Evolutionary conservation across 441 rosid species (phyloP).

Genomic region (Mallotus repandus): DNA sequence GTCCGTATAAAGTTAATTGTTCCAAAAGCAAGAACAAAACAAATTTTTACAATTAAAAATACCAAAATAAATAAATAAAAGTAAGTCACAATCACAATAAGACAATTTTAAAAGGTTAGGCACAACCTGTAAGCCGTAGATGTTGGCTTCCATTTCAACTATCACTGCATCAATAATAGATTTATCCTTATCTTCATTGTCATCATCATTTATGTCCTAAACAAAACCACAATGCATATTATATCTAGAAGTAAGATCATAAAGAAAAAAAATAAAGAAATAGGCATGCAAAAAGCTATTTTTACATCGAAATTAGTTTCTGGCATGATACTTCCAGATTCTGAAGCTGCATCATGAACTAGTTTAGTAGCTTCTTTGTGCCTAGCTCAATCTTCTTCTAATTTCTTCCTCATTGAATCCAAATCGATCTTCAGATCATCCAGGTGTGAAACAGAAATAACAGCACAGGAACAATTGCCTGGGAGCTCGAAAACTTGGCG

Average conservation of each 20-base stretch:
- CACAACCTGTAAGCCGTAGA: slow-evolving; percentile 78
- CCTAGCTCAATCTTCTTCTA: slow-evolving; percentile 59
- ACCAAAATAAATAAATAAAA: not conserved
- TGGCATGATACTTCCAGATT: no score
- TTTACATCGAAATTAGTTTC: no score
- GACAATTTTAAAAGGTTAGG: slow-evolving; percentile 4
- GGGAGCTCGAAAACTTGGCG: slow-evolving; percentile 81
- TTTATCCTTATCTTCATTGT: slow-evolving; percentile 32
- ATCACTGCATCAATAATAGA: slow-evolving; percentile 44
- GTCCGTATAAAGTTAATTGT: slow-evolving; percentile 2
- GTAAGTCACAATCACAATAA: not conserved
- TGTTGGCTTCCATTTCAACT: slow-evolving; percentile 83
- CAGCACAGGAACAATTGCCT: slow-evolving; percentile 39
- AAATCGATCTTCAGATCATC: slow-evolving; percentile 91
- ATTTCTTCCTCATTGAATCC: slow-evolving; percentile 77
- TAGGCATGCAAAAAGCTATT: not conserved
- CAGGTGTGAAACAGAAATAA: slow-evolving; percentile 59
- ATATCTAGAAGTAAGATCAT: slow-evolving; percentile 16
- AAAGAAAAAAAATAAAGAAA: slow-evolving; percentile 1
- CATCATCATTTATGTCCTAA: slow-evolving; percentile 43
- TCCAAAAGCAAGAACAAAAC: not conserved
- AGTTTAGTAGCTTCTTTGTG: slow-evolving; percentile 67
- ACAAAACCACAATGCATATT: slow-evolving; percentile 20
- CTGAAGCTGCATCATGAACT: slow-evolving; percentile 77
- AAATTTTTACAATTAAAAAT: not conserved